Evolutionary conservation across 768 basidiomycete genomes (phyloP), one percentile per base, ranked within the genome.

Genomic region (Amyloporia xantha): DNA sequence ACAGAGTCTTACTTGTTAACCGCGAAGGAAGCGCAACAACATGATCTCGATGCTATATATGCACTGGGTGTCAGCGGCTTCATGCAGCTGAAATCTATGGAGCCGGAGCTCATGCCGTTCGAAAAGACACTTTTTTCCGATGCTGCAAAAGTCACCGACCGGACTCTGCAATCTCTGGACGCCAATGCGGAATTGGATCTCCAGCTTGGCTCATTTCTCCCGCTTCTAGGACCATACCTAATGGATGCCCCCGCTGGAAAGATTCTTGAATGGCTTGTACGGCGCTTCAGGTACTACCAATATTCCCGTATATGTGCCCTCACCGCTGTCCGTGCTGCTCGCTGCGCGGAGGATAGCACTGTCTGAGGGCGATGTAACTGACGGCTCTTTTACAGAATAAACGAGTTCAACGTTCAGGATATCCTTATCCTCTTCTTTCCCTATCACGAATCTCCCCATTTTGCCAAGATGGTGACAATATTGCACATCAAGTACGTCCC

Each of bases 371-470:
- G n/a, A n/a, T n/a, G n/a, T n/a, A n/a, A n/a, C n/a, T n/a, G n/a
- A n/a, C n/a, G n/a, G n/a, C n/a, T n/a, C n/a, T n/a, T 24, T 39
- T 19, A 13, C 33, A 97, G 95, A 63, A 81, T 97, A 23, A 78
- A 97, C 61, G 93, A 98, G 63, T 92, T 97, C 71, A 96, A 98
- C 59, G 75, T 94, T 47, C 77, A 85, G 47, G 75, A 77, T 20
- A 62, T 93, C 23, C 73, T 98, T 5, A 68, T 82, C 6, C 71
- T 92, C 20, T 98, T 98, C 67, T 69, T 97, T 25, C 96, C 96
- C 0, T 97, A 95, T 62, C 92, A 98, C 59, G 91, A 94, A 56
- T 88, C 94, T 4, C 83, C 89, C 0, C 92, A 97, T 63, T 98
- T 98, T 65, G 77, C 86, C 7, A 95, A 96, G 58, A 90, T 97